Conservation (phyloP, 2,329 filamentous ascomycete genomes). For the Rosellinia necatrix region DNA sequence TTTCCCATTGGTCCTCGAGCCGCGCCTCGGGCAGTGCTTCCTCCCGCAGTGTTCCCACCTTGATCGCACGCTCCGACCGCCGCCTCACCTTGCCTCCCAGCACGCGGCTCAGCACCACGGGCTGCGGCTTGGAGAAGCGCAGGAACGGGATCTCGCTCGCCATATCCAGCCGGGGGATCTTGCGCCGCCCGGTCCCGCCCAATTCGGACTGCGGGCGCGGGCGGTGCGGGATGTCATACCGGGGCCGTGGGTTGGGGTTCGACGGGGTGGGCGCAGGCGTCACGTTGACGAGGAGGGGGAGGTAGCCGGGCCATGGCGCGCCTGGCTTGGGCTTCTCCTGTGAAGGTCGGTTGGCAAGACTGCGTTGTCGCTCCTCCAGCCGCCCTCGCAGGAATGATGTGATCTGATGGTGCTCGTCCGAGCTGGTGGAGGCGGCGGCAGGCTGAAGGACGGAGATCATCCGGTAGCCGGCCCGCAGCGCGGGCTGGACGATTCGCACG, state of each 20-base stretch:
- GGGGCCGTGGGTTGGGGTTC: constrained; percentile 41
- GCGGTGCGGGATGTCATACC: constrained; percentile 53
- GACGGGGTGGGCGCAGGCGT: constrained; percentile 40
- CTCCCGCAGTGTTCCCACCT: constrained; percentile 35
- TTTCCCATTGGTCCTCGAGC: constrained; percentile 50
- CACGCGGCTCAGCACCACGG: constrained; percentile 59
- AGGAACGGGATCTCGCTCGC: constrained; percentile 65
- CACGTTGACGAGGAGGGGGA: constrained; percentile 42
- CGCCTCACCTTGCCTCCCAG: constrained; percentile 56
- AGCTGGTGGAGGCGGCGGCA: constrained; percentile 21
- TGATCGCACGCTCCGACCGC: constrained; percentile 49
- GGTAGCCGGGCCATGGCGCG: constrained; percentile 28
- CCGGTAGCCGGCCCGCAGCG: constrained; percentile 69
- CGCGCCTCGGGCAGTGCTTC: constrained; percentile 38
- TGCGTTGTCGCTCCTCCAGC: constrained; percentile 41
- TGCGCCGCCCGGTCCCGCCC: constrained; percentile 51
- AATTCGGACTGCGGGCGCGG: constrained; percentile 57
- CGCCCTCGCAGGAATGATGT: constrained; percentile 47
- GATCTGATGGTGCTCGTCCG: constrained; percentile 47
- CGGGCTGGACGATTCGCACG: constrained; percentile 61
- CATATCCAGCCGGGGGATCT: constrained; percentile 63
- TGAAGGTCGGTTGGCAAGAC: constrained; percentile 11
- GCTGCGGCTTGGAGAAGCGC: constrained; percentile 69
- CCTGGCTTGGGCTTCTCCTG: constrained; percentile 7
- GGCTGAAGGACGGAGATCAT: constrained; percentile 31